These are phyloP conservation scores for Hibiscus syriacus DNA, from an alignment of 345 rosid genomes.

Conservation along the genomic window DNA sequence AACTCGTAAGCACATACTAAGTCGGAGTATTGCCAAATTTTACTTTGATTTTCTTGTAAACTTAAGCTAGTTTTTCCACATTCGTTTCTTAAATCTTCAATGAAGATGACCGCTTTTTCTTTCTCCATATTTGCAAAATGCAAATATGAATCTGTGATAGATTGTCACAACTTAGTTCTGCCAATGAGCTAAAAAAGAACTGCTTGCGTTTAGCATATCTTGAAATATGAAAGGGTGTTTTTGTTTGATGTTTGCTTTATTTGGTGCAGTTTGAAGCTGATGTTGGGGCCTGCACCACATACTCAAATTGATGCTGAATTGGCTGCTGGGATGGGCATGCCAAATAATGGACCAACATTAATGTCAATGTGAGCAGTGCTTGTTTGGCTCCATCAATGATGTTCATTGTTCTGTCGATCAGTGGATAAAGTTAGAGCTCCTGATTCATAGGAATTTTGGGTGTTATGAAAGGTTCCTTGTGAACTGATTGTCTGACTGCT, in stretches of 20 bases:
- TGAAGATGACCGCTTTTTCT: neutral
- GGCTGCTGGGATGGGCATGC: conserved; percentile 96
- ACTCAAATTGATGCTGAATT: conserved; percentile 90
- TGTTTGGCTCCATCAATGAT: conserved; percentile 6
- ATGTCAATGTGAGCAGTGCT: conserved; percentile 35
- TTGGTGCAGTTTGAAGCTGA: conserved; percentile 55
- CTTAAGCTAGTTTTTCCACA: neutral
- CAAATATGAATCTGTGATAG: neutral
- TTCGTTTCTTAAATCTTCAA: neutral
- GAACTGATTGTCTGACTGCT: neutral
- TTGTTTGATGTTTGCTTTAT: conserved; percentile 7
- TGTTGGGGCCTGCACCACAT: conserved; percentile 82
- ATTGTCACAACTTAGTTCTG: neutral
- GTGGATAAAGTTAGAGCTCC: conserved; percentile 1
- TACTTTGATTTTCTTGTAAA: neutral
- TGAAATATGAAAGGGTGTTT: neutral
- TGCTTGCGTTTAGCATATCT: neutral
- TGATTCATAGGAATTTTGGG: neutral
- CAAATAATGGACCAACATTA: conserved; percentile 83
- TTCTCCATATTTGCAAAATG: neutral
- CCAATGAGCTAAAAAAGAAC: neutral
- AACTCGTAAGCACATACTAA: neutral
- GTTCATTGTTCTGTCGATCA: neutral
- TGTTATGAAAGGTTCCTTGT: neutral
- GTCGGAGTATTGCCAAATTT: neutral